Conservation (phyloP, 805 yeast genomes). For the Candida taoyuanica region DNA sequence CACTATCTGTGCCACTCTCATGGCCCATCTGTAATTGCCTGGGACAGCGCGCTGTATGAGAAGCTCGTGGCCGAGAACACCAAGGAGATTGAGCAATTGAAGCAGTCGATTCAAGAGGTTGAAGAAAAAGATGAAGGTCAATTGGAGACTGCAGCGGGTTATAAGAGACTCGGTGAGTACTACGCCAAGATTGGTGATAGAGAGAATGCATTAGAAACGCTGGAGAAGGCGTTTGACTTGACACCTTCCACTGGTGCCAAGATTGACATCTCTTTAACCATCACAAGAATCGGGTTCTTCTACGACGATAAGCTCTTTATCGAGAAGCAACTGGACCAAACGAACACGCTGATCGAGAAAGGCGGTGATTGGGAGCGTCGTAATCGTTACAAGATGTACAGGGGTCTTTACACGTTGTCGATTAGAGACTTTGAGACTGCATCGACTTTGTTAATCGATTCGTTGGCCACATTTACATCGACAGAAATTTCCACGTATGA, state of each 20-base stretch:
- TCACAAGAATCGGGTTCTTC: slow-evolving; percentile 86
- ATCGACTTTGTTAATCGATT: slow-evolving; percentile 77
- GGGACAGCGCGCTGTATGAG: slow-evolving; percentile 58
- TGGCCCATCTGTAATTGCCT: slow-evolving; percentile 37
- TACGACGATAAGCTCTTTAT: slow-evolving; percentile 71
- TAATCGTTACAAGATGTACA: slow-evolving; percentile 87
- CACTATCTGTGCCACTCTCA: slow-evolving; percentile 53
- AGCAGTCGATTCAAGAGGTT: slow-evolving; percentile 41
- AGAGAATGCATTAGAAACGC: slow-evolving; percentile 58
- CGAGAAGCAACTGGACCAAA: slow-evolving; percentile 67
- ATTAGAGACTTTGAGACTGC: slow-evolving; percentile 86
- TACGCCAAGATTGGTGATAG: slow-evolving; percentile 83
- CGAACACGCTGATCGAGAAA: slow-evolving; percentile 74
- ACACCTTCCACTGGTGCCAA: slow-evolving; percentile 87
- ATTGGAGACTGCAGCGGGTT: slow-evolving; percentile 69
- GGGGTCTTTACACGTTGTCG: slow-evolving; percentile 79
- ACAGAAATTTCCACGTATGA: slow-evolving; percentile 87
- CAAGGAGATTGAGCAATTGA: slow-evolving; percentile 43
- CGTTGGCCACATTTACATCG: slow-evolving; percentile 92
- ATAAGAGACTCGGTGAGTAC: slow-evolving; percentile 81
- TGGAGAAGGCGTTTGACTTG: slow-evolving; percentile 68
- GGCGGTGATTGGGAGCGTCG: slow-evolving; percentile 99
- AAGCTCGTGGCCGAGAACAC: slow-evolving; percentile 49
- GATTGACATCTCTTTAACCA: slow-evolving; percentile 79
- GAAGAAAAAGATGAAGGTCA: slow-evolving; percentile 76